These are phyloP conservation scores for Aspergillus nomiae DNA, from an alignment of 2,329 filamentous ascomycete genomes.

Conservation along the genomic window DNA sequence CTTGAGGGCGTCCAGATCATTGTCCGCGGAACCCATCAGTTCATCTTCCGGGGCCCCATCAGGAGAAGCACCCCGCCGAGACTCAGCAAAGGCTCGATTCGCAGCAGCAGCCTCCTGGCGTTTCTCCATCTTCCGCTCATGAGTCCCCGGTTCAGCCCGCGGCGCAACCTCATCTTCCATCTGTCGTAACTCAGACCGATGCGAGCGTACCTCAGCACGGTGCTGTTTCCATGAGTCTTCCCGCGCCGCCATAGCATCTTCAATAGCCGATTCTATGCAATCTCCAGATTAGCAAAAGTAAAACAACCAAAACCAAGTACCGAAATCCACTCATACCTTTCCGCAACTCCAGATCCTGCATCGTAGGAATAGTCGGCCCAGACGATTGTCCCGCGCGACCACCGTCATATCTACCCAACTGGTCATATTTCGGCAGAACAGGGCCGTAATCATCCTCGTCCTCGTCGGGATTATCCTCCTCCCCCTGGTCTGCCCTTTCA, in stretches of 20 bases:
- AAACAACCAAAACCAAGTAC: background rate
- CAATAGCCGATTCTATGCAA: slow-evolving; percentile 30
- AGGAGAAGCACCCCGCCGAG: slow-evolving; percentile 61
- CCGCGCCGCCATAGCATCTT: slow-evolving; percentile 31
- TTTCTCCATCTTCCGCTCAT: slow-evolving; percentile 86
- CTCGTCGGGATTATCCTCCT: slow-evolving; percentile 36
- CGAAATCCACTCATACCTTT: slow-evolving; percentile 33
- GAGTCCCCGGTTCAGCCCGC: slow-evolving; percentile 78
- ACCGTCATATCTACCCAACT: background rate
- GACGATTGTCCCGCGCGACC: slow-evolving; percentile 16
- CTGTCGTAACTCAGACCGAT: slow-evolving; percentile 35
- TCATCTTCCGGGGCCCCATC: slow-evolving; percentile 71
- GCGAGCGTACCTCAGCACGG: slow-evolving; percentile 56
- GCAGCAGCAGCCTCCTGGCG: slow-evolving; percentile 70
- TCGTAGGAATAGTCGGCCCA: slow-evolving; percentile 67
- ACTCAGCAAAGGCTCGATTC: slow-evolving; percentile 69
- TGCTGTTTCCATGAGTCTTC: slow-evolving; percentile 35
- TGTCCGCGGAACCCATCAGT: slow-evolving; percentile 69
- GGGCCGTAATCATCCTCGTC: slow-evolving; percentile 67
- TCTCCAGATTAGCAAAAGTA: background rate
- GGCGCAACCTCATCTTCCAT: slow-evolving; percentile 73
- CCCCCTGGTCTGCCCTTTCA: slow-evolving; percentile 36
- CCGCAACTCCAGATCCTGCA: slow-evolving; percentile 70
- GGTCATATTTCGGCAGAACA: slow-evolving; percentile 40
- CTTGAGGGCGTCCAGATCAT: slow-evolving; percentile 64